A percentile compares a stretch with the other conserved stretches of the same genome.
These are phyloP conservation scores for Tricholoma matsutake DNA, from an alignment of 768 basidiomycete species.

Conservation along the genomic window DNA sequence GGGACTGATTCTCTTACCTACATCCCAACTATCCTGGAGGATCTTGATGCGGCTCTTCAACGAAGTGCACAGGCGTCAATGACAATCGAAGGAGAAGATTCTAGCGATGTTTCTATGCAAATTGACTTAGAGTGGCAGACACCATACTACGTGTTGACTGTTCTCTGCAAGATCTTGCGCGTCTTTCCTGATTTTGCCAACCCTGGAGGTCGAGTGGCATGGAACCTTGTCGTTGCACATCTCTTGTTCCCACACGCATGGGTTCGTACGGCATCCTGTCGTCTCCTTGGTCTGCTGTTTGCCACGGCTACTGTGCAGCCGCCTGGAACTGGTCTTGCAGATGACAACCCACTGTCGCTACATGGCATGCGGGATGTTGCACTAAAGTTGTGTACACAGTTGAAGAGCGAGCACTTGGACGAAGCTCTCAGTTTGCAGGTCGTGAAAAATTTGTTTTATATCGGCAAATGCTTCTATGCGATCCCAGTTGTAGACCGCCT, in stretches of 20 bases:
- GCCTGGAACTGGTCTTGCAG: slow-evolving; percentile 29
- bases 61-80: slow-evolving; percentile 40
- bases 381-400: slow-evolving; percentile 67
- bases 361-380: slow-evolving; percentile 66
- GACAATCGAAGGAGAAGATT: slow-evolving; percentile 39
- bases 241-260: slow-evolving; percentile 91
- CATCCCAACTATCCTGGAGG: slow-evolving; percentile 49
- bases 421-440: slow-evolving; percentile 73
- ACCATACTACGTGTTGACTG: slow-evolving; percentile 75
- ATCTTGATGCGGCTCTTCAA: slow-evolving; percentile 48
- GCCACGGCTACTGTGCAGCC: slow-evolving; percentile 43
- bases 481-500: slow-evolving; percentile 25
- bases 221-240: slow-evolving; percentile 60
- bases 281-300: slow-evolving; percentile 73
- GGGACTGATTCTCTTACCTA: slow-evolving; percentile 45
- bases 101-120: slow-evolving; percentile 43
- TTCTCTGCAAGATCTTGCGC: slow-evolving; percentile 59
- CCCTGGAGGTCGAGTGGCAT: slow-evolving; percentile 49
- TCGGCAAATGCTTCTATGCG: slow-evolving; percentile 80
- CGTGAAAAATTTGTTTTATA: slow-evolving; percentile 90
- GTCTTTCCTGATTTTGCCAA: slow-evolving; percentile 49
- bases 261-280: slow-evolving; percentile 81
- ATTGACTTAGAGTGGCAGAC: slow-evolving; percentile 73
- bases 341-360: slow-evolving; percentile 48
- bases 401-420: slow-evolving; percentile 80